Evolutionary conservation across 2,329 filamentous ascomycete genomes (phyloP).

Genomic region (Paracamarosporium sp.): DNA sequence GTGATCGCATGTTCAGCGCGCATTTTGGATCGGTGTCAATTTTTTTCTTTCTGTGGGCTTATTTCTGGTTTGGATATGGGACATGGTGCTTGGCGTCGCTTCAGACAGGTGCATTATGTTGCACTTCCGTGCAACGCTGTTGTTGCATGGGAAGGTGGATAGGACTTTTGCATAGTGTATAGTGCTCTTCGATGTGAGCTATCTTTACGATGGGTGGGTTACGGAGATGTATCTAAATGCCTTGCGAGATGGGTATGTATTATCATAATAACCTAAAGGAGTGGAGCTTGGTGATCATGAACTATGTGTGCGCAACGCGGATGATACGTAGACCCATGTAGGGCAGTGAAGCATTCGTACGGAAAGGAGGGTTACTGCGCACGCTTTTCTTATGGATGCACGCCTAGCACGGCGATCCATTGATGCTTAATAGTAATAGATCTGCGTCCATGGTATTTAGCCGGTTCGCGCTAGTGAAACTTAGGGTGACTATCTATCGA

Average conservation of each 20-base stretch:
- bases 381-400: too few species aligned
- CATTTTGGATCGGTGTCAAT: slow-evolving; percentile 1
- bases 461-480: too few species aligned
- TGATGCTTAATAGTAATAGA: too few species aligned
- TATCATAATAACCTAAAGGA: neutral
- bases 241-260: neutral
- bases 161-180: neutral
- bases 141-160: neutral
- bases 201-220: neutral
- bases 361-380: too few species aligned
- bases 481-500: too few species aligned
- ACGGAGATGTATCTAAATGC: neutral
- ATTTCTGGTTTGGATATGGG: neutral
- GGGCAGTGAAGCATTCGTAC: neutral
- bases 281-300: neutral
- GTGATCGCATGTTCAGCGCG: slow-evolving; percentile 8
- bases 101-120: neutral
- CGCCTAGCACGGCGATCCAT: too few species aligned
- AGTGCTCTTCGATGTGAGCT: neutral
- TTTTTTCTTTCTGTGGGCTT: neutral
- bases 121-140: neutral
- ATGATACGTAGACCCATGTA: neutral
- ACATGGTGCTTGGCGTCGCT: neutral
- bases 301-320: too few species aligned
- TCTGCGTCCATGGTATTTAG: too few species aligned